Percentiles rank a stretch among this genome's conserved stretches.
These are phyloP conservation scores for Sindora glabra DNA, from an alignment of 306 rosid genomes.

Conservation along the genomic window DNA sequence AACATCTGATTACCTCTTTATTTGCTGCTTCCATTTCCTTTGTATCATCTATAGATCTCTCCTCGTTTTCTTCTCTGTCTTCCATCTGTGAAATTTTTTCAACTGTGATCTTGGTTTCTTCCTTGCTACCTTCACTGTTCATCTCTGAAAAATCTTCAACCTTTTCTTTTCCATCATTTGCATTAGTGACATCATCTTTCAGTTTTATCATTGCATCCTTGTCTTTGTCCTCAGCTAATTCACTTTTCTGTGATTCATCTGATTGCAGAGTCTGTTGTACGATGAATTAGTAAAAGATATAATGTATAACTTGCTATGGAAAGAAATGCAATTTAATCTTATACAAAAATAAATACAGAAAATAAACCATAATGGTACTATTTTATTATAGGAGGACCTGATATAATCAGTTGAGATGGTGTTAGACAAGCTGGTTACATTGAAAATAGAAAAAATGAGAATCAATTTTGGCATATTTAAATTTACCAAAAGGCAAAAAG, in stretches of 20 bases:
- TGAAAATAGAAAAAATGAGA: too few relatives aligned
- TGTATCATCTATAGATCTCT: not conserved
- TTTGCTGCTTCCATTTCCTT: not conserved
- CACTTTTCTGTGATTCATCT: too few relatives aligned
- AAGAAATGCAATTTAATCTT: not conserved
- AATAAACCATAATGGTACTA: too few relatives aligned
- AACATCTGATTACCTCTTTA: constrained; percentile 20
- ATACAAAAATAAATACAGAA: too few relatives aligned
- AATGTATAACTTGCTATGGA: not conserved
- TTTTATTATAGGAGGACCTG: too few relatives aligned
- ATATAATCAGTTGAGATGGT: too few relatives aligned
- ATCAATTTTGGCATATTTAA: too few relatives aligned
- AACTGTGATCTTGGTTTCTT: constrained; percentile 5
- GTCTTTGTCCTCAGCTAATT: not conserved
- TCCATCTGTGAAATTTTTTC: not conserved
- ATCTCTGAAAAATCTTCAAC: not conserved
- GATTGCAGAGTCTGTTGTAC: too few relatives aligned
- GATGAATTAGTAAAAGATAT: too few relatives aligned
- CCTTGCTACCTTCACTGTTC: not conserved
- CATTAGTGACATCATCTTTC: not conserved
- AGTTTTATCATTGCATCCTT: too few relatives aligned
- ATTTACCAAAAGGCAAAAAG: too few relatives aligned
- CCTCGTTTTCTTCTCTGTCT: constrained; percentile 10
- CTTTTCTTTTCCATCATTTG: constrained; percentile 11
- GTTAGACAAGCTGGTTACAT: too few relatives aligned